Conservation (phyloP, 345 rosid genomes). For the Citrus maxima region DNA sequence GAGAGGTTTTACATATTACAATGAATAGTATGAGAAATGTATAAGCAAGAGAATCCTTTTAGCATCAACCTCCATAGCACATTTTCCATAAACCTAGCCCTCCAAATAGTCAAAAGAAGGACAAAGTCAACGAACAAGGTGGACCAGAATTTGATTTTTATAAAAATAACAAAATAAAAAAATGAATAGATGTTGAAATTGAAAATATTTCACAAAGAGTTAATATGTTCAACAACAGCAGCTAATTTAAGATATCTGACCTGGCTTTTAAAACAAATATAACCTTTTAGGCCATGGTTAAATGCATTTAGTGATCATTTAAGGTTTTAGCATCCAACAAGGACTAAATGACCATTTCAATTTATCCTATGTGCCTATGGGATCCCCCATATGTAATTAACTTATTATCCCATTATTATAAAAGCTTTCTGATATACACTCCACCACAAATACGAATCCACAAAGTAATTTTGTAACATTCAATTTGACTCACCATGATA, state of each 20-base stretch:
- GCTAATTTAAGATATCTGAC: neutral
- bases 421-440: neutral
- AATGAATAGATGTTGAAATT: neutral
- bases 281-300: neutral
- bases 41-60: neutral
- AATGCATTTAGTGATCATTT: neutral
- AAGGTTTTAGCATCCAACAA: neutral
- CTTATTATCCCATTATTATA: neutral
- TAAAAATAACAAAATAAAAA: neutral
- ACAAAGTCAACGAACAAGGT: neutral
- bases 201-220: neutral
- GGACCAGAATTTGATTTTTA: neutral
- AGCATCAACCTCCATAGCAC: neutral
- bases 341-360: neutral
- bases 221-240: neutral
- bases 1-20: too few species aligned
- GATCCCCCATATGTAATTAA: neutral
- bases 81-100: neutral
- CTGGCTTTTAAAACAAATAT: neutral
- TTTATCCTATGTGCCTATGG: neutral
- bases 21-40: neutral
- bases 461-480: neutral
- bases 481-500: conserved; percentile 63
- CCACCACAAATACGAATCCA: neutral
- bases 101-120: neutral